phyloP scores from a whole-genome alignment of 2,329 filamentous ascomycete species.

The Neophaeococcomyces mojaviensis region DNA sequence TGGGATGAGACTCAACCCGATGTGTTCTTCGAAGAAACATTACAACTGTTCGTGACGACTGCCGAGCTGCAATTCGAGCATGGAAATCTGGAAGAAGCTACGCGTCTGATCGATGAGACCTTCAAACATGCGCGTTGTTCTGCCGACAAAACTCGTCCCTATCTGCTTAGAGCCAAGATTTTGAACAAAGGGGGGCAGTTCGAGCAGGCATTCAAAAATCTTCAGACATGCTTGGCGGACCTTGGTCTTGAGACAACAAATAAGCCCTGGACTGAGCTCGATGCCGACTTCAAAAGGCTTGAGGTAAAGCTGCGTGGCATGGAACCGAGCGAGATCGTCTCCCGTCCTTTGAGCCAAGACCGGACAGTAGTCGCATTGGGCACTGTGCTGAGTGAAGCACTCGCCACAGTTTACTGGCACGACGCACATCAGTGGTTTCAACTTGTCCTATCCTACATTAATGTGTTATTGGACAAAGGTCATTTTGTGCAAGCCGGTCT shows the following conservation, averaged over 20 bases:
- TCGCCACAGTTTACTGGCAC: constrained; percentile 54
- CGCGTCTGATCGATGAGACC: constrained; percentile 60
- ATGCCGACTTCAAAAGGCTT: constrained; percentile 61
- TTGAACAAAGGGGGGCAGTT: constrained; percentile 67
- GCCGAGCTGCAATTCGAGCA: constrained; percentile 79
- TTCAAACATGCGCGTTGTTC: constrained; percentile 63
- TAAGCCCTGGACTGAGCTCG: constrained; percentile 67
- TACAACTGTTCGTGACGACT: constrained; percentile 68
- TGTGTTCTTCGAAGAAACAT: constrained; percentile 76
- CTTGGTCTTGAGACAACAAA: constrained; percentile 61
- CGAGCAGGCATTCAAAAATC: constrained; percentile 57
- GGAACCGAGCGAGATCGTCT: constrained; percentile 38
- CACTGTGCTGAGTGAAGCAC: constrained; percentile 50
- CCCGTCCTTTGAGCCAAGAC: constrained; percentile 36
- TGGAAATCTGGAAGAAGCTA: constrained; percentile 61
- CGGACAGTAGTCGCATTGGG: constrained; percentile 39
- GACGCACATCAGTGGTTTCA: constrained; percentile 54
- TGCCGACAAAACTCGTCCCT: constrained; percentile 75
- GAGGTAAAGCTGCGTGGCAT: constrained; percentile 53
- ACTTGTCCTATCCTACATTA: constrained; percentile 50
- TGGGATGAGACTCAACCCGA: constrained; percentile 67
- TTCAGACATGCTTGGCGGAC: constrained; percentile 64
- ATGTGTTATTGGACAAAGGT: constrained; percentile 47
- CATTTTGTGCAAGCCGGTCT: constrained; percentile 52
- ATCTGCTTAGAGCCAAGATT: constrained; percentile 74